These are phyloP conservation scores for Sphaceloma murrayae DNA, from an alignment of 2,329 filamentous ascomycete genomes.

Conservation along the genomic window DNA sequence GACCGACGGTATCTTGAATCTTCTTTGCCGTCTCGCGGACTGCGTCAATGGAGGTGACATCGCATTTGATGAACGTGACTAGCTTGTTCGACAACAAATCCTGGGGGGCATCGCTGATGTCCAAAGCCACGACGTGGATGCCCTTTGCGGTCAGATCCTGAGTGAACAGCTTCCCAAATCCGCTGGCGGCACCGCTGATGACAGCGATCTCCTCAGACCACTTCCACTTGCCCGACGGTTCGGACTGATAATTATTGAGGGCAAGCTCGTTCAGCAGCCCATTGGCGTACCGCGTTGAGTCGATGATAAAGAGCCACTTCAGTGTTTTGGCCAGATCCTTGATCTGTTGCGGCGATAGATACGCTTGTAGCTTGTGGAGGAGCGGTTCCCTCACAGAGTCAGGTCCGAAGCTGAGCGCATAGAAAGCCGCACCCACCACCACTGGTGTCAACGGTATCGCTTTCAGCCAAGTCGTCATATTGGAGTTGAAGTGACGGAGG, in stretches of 20 bases:
- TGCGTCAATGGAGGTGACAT: conserved; percentile 40
- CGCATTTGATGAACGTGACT: conserved; percentile 35
- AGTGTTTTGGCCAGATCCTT: conserved; percentile 23
- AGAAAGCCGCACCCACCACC: conserved; percentile 19
- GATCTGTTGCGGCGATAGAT: conserved; percentile 24
- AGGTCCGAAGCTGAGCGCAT: conserved; percentile 24
- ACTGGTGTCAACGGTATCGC: conserved; percentile 19
- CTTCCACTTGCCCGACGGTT: conserved; percentile 30
- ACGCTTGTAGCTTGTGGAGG: conserved; percentile 24
- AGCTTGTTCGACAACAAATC: conserved; percentile 27
- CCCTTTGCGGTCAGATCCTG: conserved; percentile 30
- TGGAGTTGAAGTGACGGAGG: too few species aligned
- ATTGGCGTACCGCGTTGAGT: conserved; percentile 26
- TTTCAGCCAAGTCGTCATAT: conserved; percentile 25
- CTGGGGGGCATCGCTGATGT: conserved; percentile 29
- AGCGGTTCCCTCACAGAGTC: conserved; percentile 24
- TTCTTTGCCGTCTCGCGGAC: conserved; percentile 34
- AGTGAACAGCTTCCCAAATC: conserved; percentile 32
- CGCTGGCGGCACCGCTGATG: conserved; percentile 29
- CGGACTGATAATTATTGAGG: conserved; percentile 32
- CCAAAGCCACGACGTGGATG: conserved; percentile 32
- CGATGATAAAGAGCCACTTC: conserved; percentile 26
- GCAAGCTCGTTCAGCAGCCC: conserved; percentile 25
- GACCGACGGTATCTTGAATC: conserved; percentile 34
- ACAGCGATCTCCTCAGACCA: conserved; percentile 32